phyloP scores from a whole-genome alignment of 495 filamentous ascomycete species.

The Daldinia caldariorum region DNA sequence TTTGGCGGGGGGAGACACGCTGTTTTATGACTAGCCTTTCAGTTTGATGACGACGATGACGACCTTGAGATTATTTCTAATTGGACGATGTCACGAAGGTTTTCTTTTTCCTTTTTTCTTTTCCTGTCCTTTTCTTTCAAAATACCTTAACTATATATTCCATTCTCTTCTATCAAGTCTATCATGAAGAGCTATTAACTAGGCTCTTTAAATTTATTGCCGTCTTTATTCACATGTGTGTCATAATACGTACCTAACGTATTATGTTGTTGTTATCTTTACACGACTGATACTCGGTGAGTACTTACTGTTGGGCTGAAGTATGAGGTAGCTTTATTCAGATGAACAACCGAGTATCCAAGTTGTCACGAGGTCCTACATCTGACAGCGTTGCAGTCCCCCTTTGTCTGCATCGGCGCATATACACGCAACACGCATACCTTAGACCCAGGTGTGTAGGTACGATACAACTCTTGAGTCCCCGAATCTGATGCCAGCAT shows the following conservation, averaged over 20 bases:
- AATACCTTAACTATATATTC: background rate
- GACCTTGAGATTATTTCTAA: constrained; percentile 31
- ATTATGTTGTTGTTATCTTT: background rate
- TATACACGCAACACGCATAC: background rate
- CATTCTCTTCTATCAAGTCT: constrained; percentile 11
- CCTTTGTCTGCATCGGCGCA: background rate
- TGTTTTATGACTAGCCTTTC: background rate
- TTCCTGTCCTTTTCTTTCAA: constrained; percentile 8
- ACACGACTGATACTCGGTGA: background rate
- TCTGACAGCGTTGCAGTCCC: background rate
- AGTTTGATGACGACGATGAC: constrained; percentile 36
- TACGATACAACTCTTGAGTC: background rate
- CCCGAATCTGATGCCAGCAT: background rate
- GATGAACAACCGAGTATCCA: background rate
- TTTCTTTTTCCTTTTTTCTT: constrained; percentile 13
- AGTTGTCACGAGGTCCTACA: background rate
- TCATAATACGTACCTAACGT: background rate
- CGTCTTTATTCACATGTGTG: background rate
- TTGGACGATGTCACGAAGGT: constrained; percentile 35
- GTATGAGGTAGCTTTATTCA: background rate
- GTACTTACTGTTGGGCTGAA: background rate
- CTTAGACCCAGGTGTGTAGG: background rate
- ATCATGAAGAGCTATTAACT: background rate
- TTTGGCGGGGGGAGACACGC: background rate
- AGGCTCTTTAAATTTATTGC: constrained; percentile 1